These are phyloP conservation scores for Mercurialis annua DNA, from an alignment of 345 rosid species.

Conservation along the genomic window DNA sequence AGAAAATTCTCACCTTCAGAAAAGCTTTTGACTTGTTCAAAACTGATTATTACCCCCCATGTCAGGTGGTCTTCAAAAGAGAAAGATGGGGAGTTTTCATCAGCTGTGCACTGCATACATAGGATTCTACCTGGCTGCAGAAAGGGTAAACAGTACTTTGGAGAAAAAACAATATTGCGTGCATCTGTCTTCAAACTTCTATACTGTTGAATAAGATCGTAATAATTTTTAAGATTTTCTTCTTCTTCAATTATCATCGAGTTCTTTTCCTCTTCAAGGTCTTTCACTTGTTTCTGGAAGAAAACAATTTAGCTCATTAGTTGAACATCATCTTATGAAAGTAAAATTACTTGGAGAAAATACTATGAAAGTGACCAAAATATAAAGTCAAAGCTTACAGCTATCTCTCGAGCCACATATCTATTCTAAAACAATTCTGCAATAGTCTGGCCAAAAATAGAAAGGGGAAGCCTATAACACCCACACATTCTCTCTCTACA, in stretches of 20 bases:
- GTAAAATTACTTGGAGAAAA: background rate
- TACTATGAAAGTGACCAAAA: background rate
- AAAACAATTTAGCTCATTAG: constrained; percentile 1
- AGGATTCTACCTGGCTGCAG: constrained; percentile 79
- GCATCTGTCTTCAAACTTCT: constrained; percentile 73
- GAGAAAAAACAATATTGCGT: constrained; percentile 69
- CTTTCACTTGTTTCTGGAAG: constrained; percentile 71
- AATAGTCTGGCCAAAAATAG: too few species aligned
- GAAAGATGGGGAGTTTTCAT: constrained; percentile 55
- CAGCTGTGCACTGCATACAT: constrained; percentile 52
- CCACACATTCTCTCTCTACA: background rate
- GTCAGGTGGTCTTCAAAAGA: constrained; percentile 62
- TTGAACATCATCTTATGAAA: background rate
- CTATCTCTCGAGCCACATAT: background rate
- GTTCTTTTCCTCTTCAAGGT: constrained; percentile 79
- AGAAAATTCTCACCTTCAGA: constrained; percentile 55
- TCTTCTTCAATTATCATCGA: constrained; percentile 89
- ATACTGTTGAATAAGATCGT: constrained; percentile 69
- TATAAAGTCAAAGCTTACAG: background rate
- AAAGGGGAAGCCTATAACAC: too few species aligned
- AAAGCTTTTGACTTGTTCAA: constrained; percentile 56
- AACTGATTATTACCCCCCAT: constrained; percentile 86
- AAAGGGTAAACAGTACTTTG: constrained; percentile 82
- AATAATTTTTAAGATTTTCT: constrained; percentile 77
- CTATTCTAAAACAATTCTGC: too few species aligned